A percentile compares a stretch with the other conserved stretches of the same genome.
phyloP scores from a whole-genome alignment of 2,329 filamentous ascomycete genomes.

The Fusarium praegraminearum region DNA sequence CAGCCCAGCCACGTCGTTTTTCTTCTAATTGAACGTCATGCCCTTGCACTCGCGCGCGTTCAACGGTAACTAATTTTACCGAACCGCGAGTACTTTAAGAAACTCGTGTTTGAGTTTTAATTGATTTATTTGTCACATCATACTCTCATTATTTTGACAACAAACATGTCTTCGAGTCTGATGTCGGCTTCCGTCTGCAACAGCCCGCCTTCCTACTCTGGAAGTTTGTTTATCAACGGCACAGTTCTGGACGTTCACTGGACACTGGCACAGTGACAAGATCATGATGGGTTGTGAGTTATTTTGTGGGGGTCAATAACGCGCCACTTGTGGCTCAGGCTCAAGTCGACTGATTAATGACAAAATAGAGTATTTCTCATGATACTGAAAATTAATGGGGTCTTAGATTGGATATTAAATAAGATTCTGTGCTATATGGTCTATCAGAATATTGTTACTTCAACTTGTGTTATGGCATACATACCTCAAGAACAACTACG shows the following conservation, averaged over 20 bases:
- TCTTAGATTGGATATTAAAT: not conserved
- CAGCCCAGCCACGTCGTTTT: constrained; percentile 34
- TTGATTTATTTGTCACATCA: not conserved
- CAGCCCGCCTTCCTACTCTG: constrained; percentile 4
- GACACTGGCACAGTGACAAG: not conserved
- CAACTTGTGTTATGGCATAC: not conserved
- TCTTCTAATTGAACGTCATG: constrained; percentile 15
- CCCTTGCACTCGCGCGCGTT: constrained; percentile 14
- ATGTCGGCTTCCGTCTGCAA: not conserved
- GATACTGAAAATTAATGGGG: not conserved
- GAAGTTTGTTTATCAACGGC: not conserved
- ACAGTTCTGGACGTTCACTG: not conserved
- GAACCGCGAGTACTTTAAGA: not conserved
- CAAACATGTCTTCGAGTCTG: not conserved
- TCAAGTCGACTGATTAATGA: not conserved
- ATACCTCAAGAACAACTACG: not conserved
- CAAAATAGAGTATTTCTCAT: not conserved
- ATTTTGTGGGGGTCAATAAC: not conserved
- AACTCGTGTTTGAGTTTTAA: not conserved
- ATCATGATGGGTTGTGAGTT: not conserved
- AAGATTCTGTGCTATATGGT: not conserved
- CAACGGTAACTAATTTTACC: constrained; percentile 8
- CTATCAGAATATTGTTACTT: not conserved
- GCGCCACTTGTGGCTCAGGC: constrained; percentile 6
- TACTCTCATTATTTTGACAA: not conserved